Evolutionary conservation across 306 rosid species (phyloP).

Genomic region (Citrullus colocynthis): DNA sequence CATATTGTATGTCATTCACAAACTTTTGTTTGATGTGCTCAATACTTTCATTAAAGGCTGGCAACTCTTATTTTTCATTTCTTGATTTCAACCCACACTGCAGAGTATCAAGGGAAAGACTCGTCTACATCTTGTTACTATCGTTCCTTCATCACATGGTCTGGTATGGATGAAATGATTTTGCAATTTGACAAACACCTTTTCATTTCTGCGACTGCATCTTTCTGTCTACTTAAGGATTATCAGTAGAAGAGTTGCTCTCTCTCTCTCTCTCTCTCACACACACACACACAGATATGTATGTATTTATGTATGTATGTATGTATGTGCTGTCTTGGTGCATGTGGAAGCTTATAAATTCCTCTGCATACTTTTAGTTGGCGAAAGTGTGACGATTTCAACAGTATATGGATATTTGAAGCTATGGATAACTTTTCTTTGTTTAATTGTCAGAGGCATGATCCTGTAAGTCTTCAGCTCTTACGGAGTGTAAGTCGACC

Average conservation of each 20-base stretch:
- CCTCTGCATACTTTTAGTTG: not conserved
- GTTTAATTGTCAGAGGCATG: slow-evolving; percentile 41
- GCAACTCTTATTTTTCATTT: not conserved
- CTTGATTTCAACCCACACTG: not conserved
- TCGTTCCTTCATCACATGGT: slow-evolving; percentile 41
- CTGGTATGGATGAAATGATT: slow-evolving; percentile 44
- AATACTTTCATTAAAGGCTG: not conserved
- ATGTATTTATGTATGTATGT: no score
- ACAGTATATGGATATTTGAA: slow-evolving; percentile 12
- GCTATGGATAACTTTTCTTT: slow-evolving; percentile 7
- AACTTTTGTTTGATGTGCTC: not conserved
- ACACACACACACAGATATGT: no score
- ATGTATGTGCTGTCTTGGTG: not conserved
- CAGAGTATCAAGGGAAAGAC: slow-evolving; percentile 42
- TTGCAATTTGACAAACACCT: not conserved
- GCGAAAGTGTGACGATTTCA: slow-evolving; percentile 4
- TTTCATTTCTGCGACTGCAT: not conserved
- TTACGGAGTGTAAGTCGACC: slow-evolving; percentile 42
- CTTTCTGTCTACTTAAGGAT: not conserved
- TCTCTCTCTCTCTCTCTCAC: not conserved
- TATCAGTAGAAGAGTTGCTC: not conserved
- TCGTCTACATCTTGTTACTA: slow-evolving; percentile 37
- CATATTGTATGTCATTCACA: slow-evolving; percentile 34
- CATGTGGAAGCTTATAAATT: not conserved
- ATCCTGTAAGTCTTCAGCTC: slow-evolving; percentile 46